Evolutionary conservation across 169 alveolate genomes (phyloP), one percentile per base, ranked within the genome.

Genomic region (Cryptosporidium ubiquitum): DNA sequence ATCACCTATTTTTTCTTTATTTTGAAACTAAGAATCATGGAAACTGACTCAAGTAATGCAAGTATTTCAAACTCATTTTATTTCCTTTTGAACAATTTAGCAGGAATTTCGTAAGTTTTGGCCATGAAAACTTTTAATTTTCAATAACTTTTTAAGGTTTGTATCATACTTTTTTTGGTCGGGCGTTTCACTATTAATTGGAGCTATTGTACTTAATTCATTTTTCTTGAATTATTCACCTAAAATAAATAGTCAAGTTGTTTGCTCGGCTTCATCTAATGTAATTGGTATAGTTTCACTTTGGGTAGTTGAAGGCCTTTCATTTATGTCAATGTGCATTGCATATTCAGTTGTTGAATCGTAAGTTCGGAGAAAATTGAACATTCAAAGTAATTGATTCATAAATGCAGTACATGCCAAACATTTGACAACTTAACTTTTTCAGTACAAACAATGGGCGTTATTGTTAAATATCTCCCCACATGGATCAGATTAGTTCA

Each of bases 91-190:
- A 79, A 73, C 37, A 61, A 79, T 61, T 44, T 79, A 29, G 57
- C 61, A 40, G 75, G 89, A 40, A 64, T 79, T 31, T 61, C 89
- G 89, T 79, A 64, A 79, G 89, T 79, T 79, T 57, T 31, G 10
- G 26, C 16, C 33, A 18, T 23, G 35, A 79, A 20, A n/a, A 23
- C 10, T 7, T 33, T 26, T 2, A 61, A 79, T 4, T 12, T 33
- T n/a, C 3, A 5, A 9, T 31, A 7, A 55, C 44, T 37, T 40
- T 71, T 26, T 68, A 64, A 91, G 94, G 16, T 57, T 73, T 20
- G 86, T 86, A 23, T 84, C 92, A 29, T 91, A 91, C 57, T 91
- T 91, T 70, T 91, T 91, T 74, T 91, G 94, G 94, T 86, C 91
- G 14, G 94, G 92, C n/a, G 42, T 74, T 39, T 49, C 86, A n/a